These are phyloP conservation scores for Brasenia schreberi DNA, from an alignment of 164 flowering plant genomes.

Conservation along the genomic window DNA sequence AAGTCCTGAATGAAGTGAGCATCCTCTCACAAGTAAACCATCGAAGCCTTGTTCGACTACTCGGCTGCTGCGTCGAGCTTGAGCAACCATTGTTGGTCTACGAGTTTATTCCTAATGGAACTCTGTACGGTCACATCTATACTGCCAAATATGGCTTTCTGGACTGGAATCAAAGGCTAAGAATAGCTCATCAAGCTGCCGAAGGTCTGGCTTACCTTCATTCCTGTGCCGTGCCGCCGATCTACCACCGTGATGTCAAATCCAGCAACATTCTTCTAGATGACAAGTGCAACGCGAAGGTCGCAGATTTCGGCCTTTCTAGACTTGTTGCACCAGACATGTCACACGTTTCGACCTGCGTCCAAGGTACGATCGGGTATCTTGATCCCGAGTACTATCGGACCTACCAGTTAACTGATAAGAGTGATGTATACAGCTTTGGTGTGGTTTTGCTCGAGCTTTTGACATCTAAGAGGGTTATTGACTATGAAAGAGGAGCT, in stretches of 20 bases:
- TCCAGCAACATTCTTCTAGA: constrained; percentile 17
- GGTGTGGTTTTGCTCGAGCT: constrained; percentile 8
- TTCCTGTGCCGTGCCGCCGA: constrained; percentile 8
- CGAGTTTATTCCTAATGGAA: constrained; percentile 11
- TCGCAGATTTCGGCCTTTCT: constrained; percentile 18
- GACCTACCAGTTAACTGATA: constrained; percentile 5
- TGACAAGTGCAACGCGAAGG: constrained; percentile 14
- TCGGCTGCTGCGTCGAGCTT: neutral
- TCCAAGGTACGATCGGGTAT: constrained; percentile 13
- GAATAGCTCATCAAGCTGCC: constrained; percentile 14
- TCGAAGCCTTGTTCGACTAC: neutral
- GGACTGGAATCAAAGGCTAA: constrained; percentile 14
- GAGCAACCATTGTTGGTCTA: constrained; percentile 9
- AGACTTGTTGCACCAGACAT: constrained; percentile 5
- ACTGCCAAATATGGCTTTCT: neutral
- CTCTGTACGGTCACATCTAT: constrained; percentile 3
- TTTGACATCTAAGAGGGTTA: constrained; percentile 1
- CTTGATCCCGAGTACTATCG: constrained; percentile 9
- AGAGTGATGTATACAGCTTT: constrained; percentile 12
- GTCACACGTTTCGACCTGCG: constrained; percentile 15
- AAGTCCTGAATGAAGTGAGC: neutral
- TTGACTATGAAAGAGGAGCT: neutral
- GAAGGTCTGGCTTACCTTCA: constrained; percentile 20
- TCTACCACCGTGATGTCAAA: constrained; percentile 20
- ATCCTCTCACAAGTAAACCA: neutral